These are phyloP conservation scores for Tuber borchii DNA, from an alignment of 495 filamentous ascomycete genomes.

Conservation along the genomic window DNA sequence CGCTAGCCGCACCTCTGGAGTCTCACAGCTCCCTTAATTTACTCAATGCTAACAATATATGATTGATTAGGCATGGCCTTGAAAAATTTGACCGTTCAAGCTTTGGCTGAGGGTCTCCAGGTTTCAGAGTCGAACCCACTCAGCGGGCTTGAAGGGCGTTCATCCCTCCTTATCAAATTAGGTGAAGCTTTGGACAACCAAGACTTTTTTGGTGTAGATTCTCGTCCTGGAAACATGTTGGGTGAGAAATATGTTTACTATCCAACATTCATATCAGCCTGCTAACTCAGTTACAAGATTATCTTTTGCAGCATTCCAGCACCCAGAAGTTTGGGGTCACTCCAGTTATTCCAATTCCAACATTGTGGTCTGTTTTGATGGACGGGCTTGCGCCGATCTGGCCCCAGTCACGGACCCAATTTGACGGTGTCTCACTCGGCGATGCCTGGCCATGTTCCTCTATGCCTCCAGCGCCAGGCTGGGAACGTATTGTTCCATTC, in stretches of 20 bases:
- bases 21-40: not conserved
- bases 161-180: slow-evolving; percentile 70
- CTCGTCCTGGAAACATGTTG: slow-evolving; percentile 87
- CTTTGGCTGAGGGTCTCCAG: slow-evolving; percentile 74
- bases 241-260: slow-evolving; percentile 53
- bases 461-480: slow-evolving; percentile 66
- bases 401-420: slow-evolving; percentile 79
- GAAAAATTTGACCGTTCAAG: slow-evolving; percentile 64
- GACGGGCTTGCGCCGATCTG: slow-evolving; percentile 81
- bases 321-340: slow-evolving; percentile 73
- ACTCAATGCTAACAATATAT: slow-evolving; percentile 9
- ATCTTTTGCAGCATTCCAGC: slow-evolving; percentile 81
- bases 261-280: slow-evolving; percentile 18
- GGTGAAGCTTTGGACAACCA: slow-evolving; percentile 70
- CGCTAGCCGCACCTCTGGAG: not conserved
- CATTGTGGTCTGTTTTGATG: slow-evolving; percentile 83
- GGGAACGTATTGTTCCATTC: slow-evolving; percentile 94
- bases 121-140: slow-evolving; percentile 74
- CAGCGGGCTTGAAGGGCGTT: slow-evolving; percentile 78
- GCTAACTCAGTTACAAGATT: slow-evolving; percentile 53
- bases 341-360: slow-evolving; percentile 83
- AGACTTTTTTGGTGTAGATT: slow-evolving; percentile 78
- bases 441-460: slow-evolving; percentile 89
- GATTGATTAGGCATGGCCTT: slow-evolving; percentile 53
- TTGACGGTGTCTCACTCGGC: slow-evolving; percentile 81